Percentiles rank a stretch among this genome's conserved stretches.
phyloP scores from a whole-genome alignment of 768 basidiomycete species.

The Suillus americanus region DNA sequence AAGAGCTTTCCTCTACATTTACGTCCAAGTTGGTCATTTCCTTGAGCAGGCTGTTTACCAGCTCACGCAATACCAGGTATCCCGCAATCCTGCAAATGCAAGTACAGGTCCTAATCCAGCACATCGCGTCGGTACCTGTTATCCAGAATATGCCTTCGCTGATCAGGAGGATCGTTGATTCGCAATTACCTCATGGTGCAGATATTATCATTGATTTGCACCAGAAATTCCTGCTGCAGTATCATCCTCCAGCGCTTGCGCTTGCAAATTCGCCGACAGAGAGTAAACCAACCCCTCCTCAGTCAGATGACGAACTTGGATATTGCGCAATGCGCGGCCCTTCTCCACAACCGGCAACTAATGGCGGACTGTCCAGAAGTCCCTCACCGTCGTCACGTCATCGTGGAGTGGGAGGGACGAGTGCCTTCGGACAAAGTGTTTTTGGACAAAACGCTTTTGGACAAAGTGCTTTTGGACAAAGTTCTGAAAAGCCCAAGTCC shows the following conservation, averaged over 20 bases:
- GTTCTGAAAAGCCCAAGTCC: too few relatives aligned
- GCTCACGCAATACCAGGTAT: slow-evolving; percentile 6
- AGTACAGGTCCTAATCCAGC: slow-evolving; percentile 19
- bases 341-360: neutral
- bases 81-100: slow-evolving; percentile 21
- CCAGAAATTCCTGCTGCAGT: slow-evolving; percentile 14
- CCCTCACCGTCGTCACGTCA: too few relatives aligned
- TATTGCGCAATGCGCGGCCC: too few relatives aligned
- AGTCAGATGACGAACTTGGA: too few relatives aligned
- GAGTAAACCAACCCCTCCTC: neutral
- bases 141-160: slow-evolving; percentile 14
- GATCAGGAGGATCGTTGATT: slow-evolving; percentile 15
- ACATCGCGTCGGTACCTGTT: slow-evolving; percentile 16
- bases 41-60: neutral
- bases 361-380: too few relatives aligned
- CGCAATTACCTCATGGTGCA: slow-evolving; percentile 21
- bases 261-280: neutral
- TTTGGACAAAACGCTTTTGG: too few relatives aligned
- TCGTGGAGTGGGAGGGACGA: too few relatives aligned
- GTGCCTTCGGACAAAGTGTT: too few relatives aligned
- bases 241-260: neutral
- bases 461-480: too few relatives aligned
- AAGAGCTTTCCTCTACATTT: slow-evolving; percentile 22
- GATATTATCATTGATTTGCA: slow-evolving; percentile 23
- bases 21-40: slow-evolving; percentile 14